These are phyloP conservation scores for Syncephalastrum monosporum DNA, from an alignment of 371 early-diverging fungal species.

Conservation along the genomic window DNA sequence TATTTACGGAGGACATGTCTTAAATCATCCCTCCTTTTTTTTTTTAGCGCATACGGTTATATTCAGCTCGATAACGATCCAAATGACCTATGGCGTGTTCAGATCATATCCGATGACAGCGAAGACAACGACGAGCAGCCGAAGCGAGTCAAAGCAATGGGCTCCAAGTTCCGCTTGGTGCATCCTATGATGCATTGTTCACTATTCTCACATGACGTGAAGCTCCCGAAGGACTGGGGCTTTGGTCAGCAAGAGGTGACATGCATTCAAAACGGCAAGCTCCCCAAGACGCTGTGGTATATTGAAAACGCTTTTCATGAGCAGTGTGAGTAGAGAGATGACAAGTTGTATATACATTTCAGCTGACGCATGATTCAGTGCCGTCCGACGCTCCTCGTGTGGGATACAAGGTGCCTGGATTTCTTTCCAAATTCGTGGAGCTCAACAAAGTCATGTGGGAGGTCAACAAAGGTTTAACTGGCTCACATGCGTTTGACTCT, in stretches of 20 bases:
- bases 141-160: conserved; percentile 59
- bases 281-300: conserved; percentile 69
- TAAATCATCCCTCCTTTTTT: too few species aligned
- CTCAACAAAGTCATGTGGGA: conserved; percentile 87
- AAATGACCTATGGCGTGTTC: conserved; percentile 76
- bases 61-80: conserved; percentile 42
- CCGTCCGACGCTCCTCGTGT: conserved; percentile 49
- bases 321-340: conserved; percentile 35
- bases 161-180: conserved; percentile 72
- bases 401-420: conserved; percentile 62
- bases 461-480: conserved; percentile 86
- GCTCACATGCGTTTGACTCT: conserved; percentile 93
- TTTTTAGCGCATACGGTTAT: conserved; percentile 58
- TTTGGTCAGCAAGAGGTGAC: conserved; percentile 95
- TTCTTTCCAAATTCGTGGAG: conserved; percentile 84
- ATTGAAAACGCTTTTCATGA: conserved; percentile 55
- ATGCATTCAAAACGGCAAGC: conserved; percentile 67
- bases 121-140: conserved; percentile 53
- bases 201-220: conserved; percentile 78
- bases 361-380: conserved; percentile 29
- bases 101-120: conserved; percentile 64
- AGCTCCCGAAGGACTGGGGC: conserved; percentile 93
- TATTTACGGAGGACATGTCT: too few species aligned
- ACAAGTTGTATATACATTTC: background rate
- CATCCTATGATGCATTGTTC: conserved; percentile 76